phyloP scores from a whole-genome alignment of 805 yeast genomes.

The Candida morakotiae region DNA sequence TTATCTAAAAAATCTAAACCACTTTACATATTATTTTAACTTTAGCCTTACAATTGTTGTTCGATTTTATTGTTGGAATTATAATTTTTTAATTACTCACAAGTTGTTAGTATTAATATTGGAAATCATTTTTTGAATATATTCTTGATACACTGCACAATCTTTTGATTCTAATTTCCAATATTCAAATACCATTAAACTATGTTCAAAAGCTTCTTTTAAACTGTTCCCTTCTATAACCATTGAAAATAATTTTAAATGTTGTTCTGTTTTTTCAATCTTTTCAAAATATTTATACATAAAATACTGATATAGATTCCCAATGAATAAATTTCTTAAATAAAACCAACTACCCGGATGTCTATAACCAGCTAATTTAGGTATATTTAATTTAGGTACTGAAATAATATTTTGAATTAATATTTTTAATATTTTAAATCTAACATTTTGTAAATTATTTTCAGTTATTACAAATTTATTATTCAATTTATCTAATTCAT shows the following conservation, averaged over 20 bases:
- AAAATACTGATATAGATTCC: constrained; percentile 25
- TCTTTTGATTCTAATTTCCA: constrained; percentile 34
- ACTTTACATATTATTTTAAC: neutral
- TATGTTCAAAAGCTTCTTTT: constrained; percentile 21
- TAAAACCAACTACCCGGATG: constrained; percentile 41
- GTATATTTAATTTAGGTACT: constrained; percentile 31
- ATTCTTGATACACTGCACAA: constrained; percentile 26
- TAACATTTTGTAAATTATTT: constrained; percentile 20
- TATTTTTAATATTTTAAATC: constrained; percentile 20
- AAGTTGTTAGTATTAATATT: too few relatives aligned
- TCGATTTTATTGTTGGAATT: too few relatives aligned
- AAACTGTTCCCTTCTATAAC: constrained; percentile 15
- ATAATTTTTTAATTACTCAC: too few relatives aligned
- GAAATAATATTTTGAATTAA: constrained; percentile 24
- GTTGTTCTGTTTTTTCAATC: constrained; percentile 14
- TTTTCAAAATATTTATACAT: constrained; percentile 25
- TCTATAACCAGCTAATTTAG: constrained; percentile 32
- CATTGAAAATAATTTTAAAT: constrained; percentile 8
- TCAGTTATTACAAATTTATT: too few relatives aligned
- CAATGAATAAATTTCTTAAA: constrained; percentile 28
- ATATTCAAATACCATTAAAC: constrained; percentile 25
- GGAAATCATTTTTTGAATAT: constrained; percentile 20
- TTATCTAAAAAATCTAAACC: neutral
- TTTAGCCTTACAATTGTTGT: constrained; percentile 9
- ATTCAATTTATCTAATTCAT: constrained; percentile 11